Evolutionary conservation across 345 rosid genomes (phyloP), one percentile per base, ranked within the genome.

Genomic region (Lenwebbia sp.): DNA sequence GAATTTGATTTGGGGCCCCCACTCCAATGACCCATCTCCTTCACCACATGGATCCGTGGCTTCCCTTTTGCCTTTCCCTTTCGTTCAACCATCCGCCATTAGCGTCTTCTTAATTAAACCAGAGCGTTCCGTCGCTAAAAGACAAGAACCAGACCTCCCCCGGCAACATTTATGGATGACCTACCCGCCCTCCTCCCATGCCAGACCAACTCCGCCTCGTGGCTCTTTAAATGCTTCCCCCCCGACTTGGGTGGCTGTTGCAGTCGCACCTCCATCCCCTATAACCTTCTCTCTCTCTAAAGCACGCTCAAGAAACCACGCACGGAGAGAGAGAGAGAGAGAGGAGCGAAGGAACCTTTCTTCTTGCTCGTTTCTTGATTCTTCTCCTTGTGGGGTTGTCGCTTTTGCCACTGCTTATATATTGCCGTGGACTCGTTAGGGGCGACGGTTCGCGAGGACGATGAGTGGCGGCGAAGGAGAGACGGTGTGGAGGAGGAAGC

Each of bases 81-180:
- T 62, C 41, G 76, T 65, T 65, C 76, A 65, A 28, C 23, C 76
- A 65, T 30, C 41, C 76, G 7, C 41, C 76, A 14, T 52, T 52
- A 14, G 54, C 54, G 54, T 52, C 54, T 52, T 6, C 54, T 52
- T 52, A 52, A 15, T 52, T 15, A 19, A 21, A 54, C 23, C 0
- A 19, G 22, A 21, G 56, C 56, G 23, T 54, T 2, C 23, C 56
- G 56, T 19, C 10, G 56, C 23, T 6, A 19, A 30, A 30, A 22
- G 76, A 65, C 76, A 65, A 65, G 0, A 65, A 17, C 41, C 22
- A 8, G 76, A 65, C 23, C 76, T 19, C 11, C 23, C 1, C 37
- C 10, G 21, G 56, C 86, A 47, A 57, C 78, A 75, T 70, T 76
- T 85, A 85, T 76, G 86, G 86, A 85, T 76, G 70, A 85, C 86